Percentiles rank a stretch among this genome's conserved stretches.
Evolutionary conservation across 73 alveolate genomes (phyloP).

Genomic region (Paramecium sonneborni): DNA sequence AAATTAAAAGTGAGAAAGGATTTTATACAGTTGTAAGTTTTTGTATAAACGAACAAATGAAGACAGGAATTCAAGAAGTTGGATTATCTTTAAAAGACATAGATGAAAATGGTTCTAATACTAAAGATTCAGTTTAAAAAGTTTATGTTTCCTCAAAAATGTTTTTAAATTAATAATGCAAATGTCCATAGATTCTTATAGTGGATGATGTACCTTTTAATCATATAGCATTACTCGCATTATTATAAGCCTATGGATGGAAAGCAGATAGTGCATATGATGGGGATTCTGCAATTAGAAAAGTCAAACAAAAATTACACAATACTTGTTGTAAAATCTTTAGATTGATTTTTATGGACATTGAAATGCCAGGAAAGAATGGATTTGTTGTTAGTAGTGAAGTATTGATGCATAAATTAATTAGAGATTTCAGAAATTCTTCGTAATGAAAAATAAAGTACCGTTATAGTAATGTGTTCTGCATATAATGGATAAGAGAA

Average conservation of each 20-base stretch:
- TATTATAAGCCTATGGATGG: not conserved
- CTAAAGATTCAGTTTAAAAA: not conserved
- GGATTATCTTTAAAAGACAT: not conserved
- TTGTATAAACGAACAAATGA: not conserved
- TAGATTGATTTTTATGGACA: conserved; percentile 35
- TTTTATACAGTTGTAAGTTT: not conserved
- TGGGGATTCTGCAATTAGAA: conserved; percentile 20
- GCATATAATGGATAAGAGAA: conserved; percentile 33
- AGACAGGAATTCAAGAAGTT: not conserved
- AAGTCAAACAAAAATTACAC: not conserved
- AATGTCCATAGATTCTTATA: not conserved
- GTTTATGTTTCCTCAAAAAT: not conserved
- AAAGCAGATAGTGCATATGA: conserved; percentile 39
- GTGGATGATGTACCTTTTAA: conserved; percentile 51
- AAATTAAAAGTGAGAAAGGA: not conserved
- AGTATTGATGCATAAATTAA: conserved; percentile 2
- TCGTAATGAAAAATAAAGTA: not conserved
- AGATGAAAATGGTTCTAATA: not conserved
- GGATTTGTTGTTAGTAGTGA: conserved; percentile 14
- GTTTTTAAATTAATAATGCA: not conserved
- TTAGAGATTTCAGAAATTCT: conserved; percentile 5
- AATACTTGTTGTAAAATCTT: not conserved
- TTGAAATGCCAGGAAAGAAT: conserved; percentile 50
- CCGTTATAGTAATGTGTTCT: conserved; percentile 36
- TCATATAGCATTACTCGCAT: conserved; percentile 10